phyloP scores from a whole-genome alignment of 768 basidiomycete species.

The Rhodocollybia butyracea region DNA sequence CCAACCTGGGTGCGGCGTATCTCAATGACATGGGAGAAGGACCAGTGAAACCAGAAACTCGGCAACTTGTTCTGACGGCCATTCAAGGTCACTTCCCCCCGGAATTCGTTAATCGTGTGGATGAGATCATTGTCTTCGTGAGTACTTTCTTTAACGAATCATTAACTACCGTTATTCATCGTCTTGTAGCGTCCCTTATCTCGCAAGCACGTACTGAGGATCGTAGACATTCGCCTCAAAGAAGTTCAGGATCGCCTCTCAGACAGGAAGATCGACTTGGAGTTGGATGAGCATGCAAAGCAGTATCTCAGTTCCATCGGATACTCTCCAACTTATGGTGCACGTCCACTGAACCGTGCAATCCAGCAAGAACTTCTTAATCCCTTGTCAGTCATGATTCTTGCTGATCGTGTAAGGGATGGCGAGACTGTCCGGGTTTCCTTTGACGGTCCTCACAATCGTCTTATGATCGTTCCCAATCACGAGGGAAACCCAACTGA shows the following conservation, averaged over 20 bases:
- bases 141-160: conserved; percentile 7
- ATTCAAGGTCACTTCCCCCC: conserved; percentile 88
- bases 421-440: conserved; percentile 72
- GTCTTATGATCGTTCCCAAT: conserved; percentile 76
- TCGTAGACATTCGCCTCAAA: conserved; percentile 84
- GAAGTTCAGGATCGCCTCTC: conserved; percentile 83
- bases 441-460: conserved; percentile 82
- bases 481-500: conserved; percentile 58
- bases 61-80: conserved; percentile 68
- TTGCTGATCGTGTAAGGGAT: conserved; percentile 80
- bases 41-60: conserved; percentile 57
- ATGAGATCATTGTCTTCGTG: conserved; percentile 78
- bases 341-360: conserved; percentile 85
- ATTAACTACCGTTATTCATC: conserved; percentile 19
- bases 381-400: conserved; percentile 80
- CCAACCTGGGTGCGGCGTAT: conserved; percentile 80
- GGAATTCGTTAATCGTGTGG: conserved; percentile 89
- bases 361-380: conserved; percentile 93
- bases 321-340: conserved; percentile 83
- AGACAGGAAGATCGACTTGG: conserved; percentile 76
- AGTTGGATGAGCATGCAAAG: conserved; percentile 74
- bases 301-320: conserved; percentile 72
- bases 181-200: conserved; percentile 71
- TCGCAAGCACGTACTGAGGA: conserved; percentile 68
- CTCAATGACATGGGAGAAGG: conserved; percentile 76